Conservation (phyloP, 2,329 filamentous ascomycete species). For the Falciphora oryzae region DNA sequence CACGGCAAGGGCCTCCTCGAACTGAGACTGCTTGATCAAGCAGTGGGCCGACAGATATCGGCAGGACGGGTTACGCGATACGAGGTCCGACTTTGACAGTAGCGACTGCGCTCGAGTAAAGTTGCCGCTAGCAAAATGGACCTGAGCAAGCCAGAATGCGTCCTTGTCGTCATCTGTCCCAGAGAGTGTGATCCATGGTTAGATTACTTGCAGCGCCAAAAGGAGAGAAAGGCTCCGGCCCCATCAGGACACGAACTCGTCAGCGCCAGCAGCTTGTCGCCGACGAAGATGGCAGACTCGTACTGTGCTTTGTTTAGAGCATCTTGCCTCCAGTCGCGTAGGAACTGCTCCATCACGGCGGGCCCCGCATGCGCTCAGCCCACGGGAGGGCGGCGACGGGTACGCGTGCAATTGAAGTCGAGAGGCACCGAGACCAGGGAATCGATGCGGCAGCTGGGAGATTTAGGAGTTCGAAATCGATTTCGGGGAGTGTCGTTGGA, state of each 20-base stretch:
- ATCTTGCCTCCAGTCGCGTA: slow-evolving; percentile 92
- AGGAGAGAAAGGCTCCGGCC: no score
- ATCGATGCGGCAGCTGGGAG: no score
- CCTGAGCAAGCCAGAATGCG: slow-evolving; percentile 96
- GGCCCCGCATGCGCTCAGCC: background rate
- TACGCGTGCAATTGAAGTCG: background rate
- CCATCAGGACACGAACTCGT: slow-evolving; percentile 60
- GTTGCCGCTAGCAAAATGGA: slow-evolving; percentile 93
- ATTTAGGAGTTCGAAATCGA: no score
- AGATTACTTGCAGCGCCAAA: background rate
- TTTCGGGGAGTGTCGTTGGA: no score
- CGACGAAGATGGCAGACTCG: slow-evolving; percentile 93
- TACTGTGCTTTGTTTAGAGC: slow-evolving; percentile 94
- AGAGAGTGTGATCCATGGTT: background rate
- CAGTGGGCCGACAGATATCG: slow-evolving; percentile 92
- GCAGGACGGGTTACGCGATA: slow-evolving; percentile 76
- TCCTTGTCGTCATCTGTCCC: slow-evolving; percentile 79
- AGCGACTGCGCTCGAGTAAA: slow-evolving; percentile 88
- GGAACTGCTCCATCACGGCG: slow-evolving; percentile 77
- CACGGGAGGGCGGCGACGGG: background rate
- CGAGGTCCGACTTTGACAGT: slow-evolving; percentile 76
- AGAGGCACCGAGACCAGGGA: no score
- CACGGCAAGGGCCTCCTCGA: slow-evolving; percentile 78
- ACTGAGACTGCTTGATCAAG: slow-evolving; percentile 85
- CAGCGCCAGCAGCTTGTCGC: slow-evolving; percentile 90